A percentile compares a stretch with the other conserved stretches of the same genome.
phyloP scores from a whole-genome alignment of 1,284 basidiomycete species.

The Cutaneotrichosporon sp. region DNA sequence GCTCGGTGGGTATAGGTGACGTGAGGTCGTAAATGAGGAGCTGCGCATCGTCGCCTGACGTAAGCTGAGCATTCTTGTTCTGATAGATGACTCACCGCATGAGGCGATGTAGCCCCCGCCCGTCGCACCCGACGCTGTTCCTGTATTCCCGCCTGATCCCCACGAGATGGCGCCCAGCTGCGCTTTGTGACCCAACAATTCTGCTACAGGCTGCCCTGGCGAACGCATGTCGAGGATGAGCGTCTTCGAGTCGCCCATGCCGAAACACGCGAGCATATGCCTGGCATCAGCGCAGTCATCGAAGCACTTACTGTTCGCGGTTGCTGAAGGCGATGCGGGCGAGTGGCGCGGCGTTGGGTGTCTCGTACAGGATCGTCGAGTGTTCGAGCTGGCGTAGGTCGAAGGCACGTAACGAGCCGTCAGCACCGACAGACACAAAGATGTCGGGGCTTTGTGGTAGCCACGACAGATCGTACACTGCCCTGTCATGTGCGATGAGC shows the following conservation, averaged over 20 bases:
- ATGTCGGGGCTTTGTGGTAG: constrained; percentile 96
- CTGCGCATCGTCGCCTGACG: constrained; percentile 82
- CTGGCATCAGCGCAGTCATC: constrained; percentile 20
- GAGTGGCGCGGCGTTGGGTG: constrained; percentile 64
- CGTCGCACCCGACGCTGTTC: constrained; percentile 43
- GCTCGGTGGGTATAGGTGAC: constrained; percentile 36
- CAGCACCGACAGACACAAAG: constrained; percentile 97
- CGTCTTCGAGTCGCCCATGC: constrained; percentile 74
- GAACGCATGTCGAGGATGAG: constrained; percentile 92
- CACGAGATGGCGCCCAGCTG: constrained; percentile 79
- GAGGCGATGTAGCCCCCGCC: constrained; percentile 79
- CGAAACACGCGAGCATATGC: constrained; percentile 53
- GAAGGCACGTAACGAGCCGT: constrained; percentile 93
- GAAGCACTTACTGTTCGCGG: constrained; percentile 40
- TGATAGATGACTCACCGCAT: constrained; percentile 61
- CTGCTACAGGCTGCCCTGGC: constrained; percentile 88
- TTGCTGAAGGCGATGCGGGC: constrained; percentile 77
- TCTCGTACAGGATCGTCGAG: constrained; percentile 97
- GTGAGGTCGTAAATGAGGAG: constrained; percentile 82
- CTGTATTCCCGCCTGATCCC: constrained; percentile 59
- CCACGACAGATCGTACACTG: constrained; percentile 79
- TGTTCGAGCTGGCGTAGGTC: constrained; percentile 95
- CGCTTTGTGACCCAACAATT: constrained; percentile 72
- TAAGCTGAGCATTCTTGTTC: background rate
- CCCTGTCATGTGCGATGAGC: constrained; percentile 95